Conservation (phyloP, 441 rosid species). For the Arabidopsis hybrid region DNA sequence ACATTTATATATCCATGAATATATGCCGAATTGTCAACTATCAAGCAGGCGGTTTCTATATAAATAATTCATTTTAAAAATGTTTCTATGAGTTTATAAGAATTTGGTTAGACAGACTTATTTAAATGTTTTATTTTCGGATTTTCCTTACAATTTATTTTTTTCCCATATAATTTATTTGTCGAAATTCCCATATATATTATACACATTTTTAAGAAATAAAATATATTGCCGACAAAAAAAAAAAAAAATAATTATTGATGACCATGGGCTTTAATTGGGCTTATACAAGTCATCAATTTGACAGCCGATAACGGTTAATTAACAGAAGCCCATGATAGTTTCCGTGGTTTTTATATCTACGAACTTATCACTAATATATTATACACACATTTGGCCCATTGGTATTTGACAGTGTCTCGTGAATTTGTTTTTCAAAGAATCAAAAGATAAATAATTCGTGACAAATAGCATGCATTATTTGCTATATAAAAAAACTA, state of each 20-base stretch:
- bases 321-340: constrained; percentile 8
- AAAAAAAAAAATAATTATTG: not conserved
- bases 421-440: no score
- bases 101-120: constrained; percentile 8
- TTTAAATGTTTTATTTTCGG: not conserved
- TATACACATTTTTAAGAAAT: no score
- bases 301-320: not conserved
- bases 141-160: not conserved
- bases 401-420: not conserved
- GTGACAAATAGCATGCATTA: no score
- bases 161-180: no score
- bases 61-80: not conserved
- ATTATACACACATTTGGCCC: constrained; percentile 10
- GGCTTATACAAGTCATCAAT: constrained; percentile 4
- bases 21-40: not conserved
- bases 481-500: no score
- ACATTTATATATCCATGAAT: not conserved
- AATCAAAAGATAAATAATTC: no score
- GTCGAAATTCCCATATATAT: no score
- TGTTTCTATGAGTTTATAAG: not conserved
- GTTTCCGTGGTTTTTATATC: not conserved
- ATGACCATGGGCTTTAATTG: constrained; percentile 6
- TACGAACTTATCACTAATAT: no score
- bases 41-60: not conserved
- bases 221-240: no score